Percentiles rank a stretch among this genome's conserved stretches.
These are phyloP conservation scores for Ceriops decandra DNA, from an alignment of 345 rosid species.

Conservation along the genomic window DNA sequence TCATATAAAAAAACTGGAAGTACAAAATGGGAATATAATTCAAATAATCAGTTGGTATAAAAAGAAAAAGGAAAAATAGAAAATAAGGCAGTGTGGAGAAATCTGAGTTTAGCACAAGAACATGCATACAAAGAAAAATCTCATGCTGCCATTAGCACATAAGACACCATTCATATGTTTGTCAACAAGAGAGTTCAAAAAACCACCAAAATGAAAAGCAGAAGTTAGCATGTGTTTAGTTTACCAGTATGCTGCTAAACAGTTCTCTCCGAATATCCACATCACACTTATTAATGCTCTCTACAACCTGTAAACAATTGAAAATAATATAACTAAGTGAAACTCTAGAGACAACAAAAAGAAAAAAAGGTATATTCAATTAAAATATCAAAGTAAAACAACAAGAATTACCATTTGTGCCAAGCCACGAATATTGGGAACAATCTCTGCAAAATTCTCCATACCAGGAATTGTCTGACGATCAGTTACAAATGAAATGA, in stretches of 20 bases:
- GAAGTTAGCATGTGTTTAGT: not conserved
- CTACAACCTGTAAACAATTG: constrained; percentile 63
- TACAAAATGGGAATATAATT: too few relatives aligned
- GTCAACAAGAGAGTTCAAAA: not conserved
- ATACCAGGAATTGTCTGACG: constrained; percentile 85
- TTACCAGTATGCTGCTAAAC: constrained; percentile 92
- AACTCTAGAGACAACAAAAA: not conserved
- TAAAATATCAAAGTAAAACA: not conserved
- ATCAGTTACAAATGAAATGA: constrained; percentile 12
- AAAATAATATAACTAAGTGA: constrained; percentile 5
- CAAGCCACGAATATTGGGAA: constrained; percentile 67
- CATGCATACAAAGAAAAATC: too few relatives aligned
- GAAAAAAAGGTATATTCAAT: not conserved
- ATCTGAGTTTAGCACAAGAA: too few relatives aligned
- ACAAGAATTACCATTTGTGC: constrained; percentile 75
- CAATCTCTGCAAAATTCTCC: constrained; percentile 62
- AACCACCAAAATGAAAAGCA: not conserved
- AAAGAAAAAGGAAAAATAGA: too few relatives aligned
- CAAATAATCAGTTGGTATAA: too few relatives aligned
- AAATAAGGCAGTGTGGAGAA: too few relatives aligned
- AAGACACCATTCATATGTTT: too few relatives aligned
- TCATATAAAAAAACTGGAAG: too few relatives aligned
- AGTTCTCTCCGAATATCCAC: constrained; percentile 94
- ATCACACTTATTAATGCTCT: constrained; percentile 89
- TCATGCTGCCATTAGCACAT: too few relatives aligned